Evolutionary conservation across 139 green algal genomes (phyloP), one percentile per base, ranked within the genome.

Genomic region (Chlorella sorokiniana): DNA sequence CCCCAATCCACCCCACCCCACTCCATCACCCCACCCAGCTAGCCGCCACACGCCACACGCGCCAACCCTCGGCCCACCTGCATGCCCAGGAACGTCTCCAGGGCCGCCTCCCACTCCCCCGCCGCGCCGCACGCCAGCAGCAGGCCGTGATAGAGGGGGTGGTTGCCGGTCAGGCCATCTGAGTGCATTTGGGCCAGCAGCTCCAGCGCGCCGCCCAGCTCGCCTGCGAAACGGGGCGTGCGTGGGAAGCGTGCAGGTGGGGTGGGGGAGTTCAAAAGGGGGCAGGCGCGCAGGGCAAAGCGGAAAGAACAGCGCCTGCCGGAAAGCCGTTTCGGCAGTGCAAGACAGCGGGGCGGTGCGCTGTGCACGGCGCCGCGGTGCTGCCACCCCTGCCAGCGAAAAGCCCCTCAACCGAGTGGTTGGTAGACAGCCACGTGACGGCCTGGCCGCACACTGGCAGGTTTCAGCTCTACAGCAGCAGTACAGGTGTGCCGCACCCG

Each of bases 41-140:
- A 59, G 69, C 44, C 16, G 3, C 42, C 4, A 2, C 22, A 6
- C 41, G 27, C 70, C 51, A 45, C 27, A 56, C 4, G 25, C 86
- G 6, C 37, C 61, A 2, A 52, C 81, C 22, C 79, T 79, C n/a
- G n/a, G n/a, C n/a, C n/a, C 64, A 78, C 72, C 81, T 91, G 89
- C 76, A 91, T 81, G 20, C 67, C 81, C 44, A 92, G 51, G 68
- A 92, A 93, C 6, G 89, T 54, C 54, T 93, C 88, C 38, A 93
- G 40, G 0, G 88, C 89, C 16, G 52, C 16, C 40, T 86, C 61
- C 78, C 85, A 88, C 4, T 65, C 33, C 62, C 65, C 54, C 1
- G 23, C 52, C 22, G 72, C 51, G 51, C 68, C 51, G 51, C 72
- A 79, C 16, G 72, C 61, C 14, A 37, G 22, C 35, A 79, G 35